A percentile compares a stretch with the other conserved stretches of the same genome.
Evolutionary conservation across 2,329 filamentous ascomycete species (phyloP).

Genomic region (Sporothrix globosa): DNA sequence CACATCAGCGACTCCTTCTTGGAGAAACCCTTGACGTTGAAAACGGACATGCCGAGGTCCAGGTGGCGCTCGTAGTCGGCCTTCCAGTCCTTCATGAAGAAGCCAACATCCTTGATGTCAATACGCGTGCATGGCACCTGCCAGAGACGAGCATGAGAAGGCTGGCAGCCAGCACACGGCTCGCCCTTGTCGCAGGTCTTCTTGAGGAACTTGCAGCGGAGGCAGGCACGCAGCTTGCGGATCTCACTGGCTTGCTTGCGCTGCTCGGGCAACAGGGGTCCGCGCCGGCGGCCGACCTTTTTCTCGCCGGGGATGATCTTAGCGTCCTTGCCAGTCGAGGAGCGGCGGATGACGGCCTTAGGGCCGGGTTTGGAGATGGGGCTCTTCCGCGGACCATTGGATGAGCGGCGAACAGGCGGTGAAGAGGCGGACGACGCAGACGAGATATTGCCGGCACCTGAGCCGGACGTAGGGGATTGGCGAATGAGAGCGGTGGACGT

Average conservation of each 20-base stretch:
- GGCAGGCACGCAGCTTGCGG: conserved; percentile 87
- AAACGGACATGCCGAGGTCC: conserved; percentile 82
- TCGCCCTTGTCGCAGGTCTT: conserved; percentile 99
- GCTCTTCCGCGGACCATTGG: conserved; percentile 69
- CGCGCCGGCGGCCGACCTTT: conserved; percentile 87
- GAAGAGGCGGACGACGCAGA: conserved; percentile 60
- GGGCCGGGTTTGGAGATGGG: conserved; percentile 74
- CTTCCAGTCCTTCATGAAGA: conserved; percentile 99
- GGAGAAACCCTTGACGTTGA: conserved; percentile 87
- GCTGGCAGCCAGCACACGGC: conserved; percentile 92
- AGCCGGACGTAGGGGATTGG: conserved; percentile 63
- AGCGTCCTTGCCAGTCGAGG: conserved; percentile 70
- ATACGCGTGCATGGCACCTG: conserved; percentile 97
- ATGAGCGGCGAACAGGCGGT: conserved; percentile 67
- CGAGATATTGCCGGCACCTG: conserved; percentile 52
- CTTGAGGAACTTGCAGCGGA: conserved; percentile 98
- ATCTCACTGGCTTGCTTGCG: conserved; percentile 97
- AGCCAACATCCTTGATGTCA: conserved; percentile 97
- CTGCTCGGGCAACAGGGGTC: conserved; percentile 88
- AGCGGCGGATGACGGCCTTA: conserved; percentile 83
- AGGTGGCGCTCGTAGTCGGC: conserved; percentile 93
- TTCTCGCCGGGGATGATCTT: conserved; percentile 75
- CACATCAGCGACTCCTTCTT: conserved; percentile 73
- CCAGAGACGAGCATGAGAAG: conserved; percentile 93
- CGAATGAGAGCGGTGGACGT: conserved; percentile 43